These are phyloP conservation scores for Xylaria flabelliformis DNA, from an alignment of 495 filamentous ascomycete species.

Conservation along the genomic window DNA sequence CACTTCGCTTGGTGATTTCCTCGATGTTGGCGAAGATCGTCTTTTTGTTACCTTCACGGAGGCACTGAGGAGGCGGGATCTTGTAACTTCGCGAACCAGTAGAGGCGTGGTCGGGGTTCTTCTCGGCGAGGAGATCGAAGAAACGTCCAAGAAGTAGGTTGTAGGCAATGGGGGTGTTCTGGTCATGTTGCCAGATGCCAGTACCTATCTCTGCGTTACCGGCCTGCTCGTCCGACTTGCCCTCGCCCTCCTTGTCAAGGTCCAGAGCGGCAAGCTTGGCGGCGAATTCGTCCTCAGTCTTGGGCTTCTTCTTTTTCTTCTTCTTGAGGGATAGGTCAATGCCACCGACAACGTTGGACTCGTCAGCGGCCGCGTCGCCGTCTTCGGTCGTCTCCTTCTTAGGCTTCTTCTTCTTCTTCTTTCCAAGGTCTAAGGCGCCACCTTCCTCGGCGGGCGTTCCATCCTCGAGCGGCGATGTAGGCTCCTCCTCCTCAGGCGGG, in stretches of 20 bases:
- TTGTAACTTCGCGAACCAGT: constrained; percentile 93
- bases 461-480: constrained; percentile 20
- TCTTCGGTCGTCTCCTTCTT: constrained; percentile 66
- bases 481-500: constrained; percentile 41
- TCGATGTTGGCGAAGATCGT: constrained; percentile 98
- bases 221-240: constrained; percentile 56
- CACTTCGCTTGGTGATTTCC: constrained; percentile 74
- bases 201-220: constrained; percentile 91
- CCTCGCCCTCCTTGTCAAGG: constrained; percentile 78
- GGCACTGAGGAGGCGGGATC: constrained; percentile 98
- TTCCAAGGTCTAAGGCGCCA: constrained; percentile 54
- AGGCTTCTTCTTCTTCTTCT: constrained; percentile 82
- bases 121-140: constrained; percentile 87
- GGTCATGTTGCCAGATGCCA: constrained; percentile 89
- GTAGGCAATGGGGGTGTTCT: constrained; percentile 78
- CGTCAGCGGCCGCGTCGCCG: constrained; percentile 62
- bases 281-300: constrained; percentile 64
- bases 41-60: constrained; percentile 99
- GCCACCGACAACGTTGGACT: constrained; percentile 62
- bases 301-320: constrained; percentile 95
- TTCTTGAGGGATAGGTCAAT: constrained; percentile 88
- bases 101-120: constrained; percentile 91
- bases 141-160: constrained; percentile 84
- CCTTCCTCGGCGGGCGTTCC: constrained; percentile 18
- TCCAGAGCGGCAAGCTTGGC: constrained; percentile 71